Evolutionary conservation across 208 protist genomes (phyloP).

Genomic region (Tritrichomonas foetus): DNA sequence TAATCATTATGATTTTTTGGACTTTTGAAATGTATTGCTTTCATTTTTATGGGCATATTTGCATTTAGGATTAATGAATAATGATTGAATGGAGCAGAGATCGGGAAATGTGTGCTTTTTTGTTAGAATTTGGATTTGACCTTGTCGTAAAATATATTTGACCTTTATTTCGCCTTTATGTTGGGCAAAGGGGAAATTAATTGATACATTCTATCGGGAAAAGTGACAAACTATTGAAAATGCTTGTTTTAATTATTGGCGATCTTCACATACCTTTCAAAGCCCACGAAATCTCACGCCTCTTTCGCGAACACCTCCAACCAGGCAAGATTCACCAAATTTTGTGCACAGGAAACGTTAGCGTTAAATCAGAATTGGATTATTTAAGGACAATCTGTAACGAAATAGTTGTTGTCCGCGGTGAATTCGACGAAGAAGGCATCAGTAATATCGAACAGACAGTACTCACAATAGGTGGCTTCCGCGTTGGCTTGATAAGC

Average conservation of each 20-base stretch:
- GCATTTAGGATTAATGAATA: too few relatives aligned
- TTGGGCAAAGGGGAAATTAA: too few relatives aligned
- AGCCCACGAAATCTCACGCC: not conserved
- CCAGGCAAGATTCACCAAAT: slow-evolving; percentile 88
- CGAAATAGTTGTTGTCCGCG: slow-evolving; percentile 87
- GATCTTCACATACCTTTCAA: not conserved
- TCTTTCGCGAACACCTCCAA: not conserved
- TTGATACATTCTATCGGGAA: too few relatives aligned
- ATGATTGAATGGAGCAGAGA: too few relatives aligned
- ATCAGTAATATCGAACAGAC: slow-evolving; percentile 67
- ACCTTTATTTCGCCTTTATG: too few relatives aligned
- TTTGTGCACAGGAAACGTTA: slow-evolving; percentile 96
- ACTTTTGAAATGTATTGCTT: too few relatives aligned
- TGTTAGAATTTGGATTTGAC: too few relatives aligned
- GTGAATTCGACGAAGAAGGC: slow-evolving; percentile 83
- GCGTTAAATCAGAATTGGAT: slow-evolving; percentile 71
- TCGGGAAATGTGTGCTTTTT: too few relatives aligned
- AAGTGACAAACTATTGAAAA: not conserved
- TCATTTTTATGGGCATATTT: too few relatives aligned
- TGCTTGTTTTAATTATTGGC: not conserved
- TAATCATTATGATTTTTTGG: too few relatives aligned
- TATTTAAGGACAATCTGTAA: slow-evolving; percentile 83
- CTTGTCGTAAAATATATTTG: too few relatives aligned
- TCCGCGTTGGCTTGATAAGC: slow-evolving; percentile 91
- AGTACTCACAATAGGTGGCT: slow-evolving; percentile 83